Percentiles rank a stretch among this genome's conserved stretches.
These are phyloP conservation scores for Orbilia ellipsospora DNA, from an alignment of 2,329 filamentous ascomycete genomes.

Conservation along the genomic window DNA sequence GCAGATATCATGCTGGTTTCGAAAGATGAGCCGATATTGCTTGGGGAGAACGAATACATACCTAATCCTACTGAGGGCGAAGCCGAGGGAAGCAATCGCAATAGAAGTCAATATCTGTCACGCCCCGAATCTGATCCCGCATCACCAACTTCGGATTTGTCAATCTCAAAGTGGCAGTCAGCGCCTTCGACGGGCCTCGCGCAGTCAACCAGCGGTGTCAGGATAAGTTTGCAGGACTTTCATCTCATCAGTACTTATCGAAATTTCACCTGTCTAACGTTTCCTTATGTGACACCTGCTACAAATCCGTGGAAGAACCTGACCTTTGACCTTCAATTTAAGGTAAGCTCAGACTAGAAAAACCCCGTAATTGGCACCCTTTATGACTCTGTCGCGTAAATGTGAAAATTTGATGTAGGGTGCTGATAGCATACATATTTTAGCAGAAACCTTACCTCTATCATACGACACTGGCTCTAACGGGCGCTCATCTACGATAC, in stretches of 20 bases:
- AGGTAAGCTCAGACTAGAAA: conserved; percentile 2
- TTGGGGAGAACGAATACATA: conserved; percentile 34
- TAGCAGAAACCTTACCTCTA: conserved; percentile 38
- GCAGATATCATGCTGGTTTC: conserved; percentile 29
- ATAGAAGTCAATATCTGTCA: background rate
- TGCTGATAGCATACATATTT: background rate
- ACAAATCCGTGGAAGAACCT: conserved; percentile 41
- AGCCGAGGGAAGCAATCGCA: too few relatives aligned
- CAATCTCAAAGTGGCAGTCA: conserved; percentile 38
- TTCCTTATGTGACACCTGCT: conserved; percentile 26
- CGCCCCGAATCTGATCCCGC: background rate
- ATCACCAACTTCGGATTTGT: background rate
- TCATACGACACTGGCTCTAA: conserved; percentile 35
- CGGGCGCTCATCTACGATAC: conserved; percentile 29
- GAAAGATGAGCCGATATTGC: conserved; percentile 12
- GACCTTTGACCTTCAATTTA: conserved; percentile 46
- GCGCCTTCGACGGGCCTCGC: conserved; percentile 31
- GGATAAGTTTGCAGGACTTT: conserved; percentile 38
- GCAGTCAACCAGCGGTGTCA: conserved; percentile 9
- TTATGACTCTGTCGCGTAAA: too few relatives aligned
- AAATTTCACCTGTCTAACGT: conserved; percentile 33
- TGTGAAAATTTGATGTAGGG: background rate
- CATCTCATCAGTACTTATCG: conserved; percentile 36
- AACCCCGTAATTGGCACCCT: too few relatives aligned
- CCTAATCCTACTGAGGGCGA: background rate